Percentiles rank a stretch among this genome's conserved stretches.
phyloP scores from a whole-genome alignment of 768 basidiomycete species.

The Pulveroboletus sp. region DNA sequence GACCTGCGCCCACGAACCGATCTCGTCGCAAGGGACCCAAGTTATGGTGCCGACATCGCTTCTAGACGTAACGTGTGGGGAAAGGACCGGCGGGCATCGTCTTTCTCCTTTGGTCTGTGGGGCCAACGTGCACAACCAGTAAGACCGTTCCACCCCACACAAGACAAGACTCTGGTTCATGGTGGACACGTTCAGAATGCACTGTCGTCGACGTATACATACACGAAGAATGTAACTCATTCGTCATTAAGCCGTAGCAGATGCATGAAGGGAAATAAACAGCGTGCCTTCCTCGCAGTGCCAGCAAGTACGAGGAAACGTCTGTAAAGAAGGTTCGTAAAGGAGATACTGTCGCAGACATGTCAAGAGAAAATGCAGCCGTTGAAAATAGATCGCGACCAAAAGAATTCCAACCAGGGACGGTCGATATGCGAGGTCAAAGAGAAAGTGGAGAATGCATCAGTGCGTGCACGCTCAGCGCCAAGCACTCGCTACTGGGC shows the following conservation, averaged over 20 bases:
- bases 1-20: background rate
- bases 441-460: background rate
- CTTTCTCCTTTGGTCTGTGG: background rate
- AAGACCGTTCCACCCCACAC: background rate
- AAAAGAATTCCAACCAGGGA: background rate
- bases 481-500: conserved; percentile 17
- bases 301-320: background rate
- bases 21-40: conserved; percentile 1
- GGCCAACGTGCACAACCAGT: background rate
- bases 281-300: conserved; percentile 3
- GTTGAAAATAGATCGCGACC: background rate
- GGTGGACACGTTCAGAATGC: background rate
- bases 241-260: background rate
- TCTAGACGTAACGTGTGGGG: background rate
- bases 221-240: background rate
- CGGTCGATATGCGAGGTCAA: background rate
- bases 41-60: background rate
- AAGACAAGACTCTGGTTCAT: background rate
- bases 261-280: background rate
- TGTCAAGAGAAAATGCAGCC: background rate
- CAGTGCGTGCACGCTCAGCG: conserved; percentile 4
- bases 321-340: background rate
- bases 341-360: background rate
- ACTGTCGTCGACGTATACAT: background rate
- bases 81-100: background rate